Evolutionary conservation across 176 grass and related monocot species (phyloP).

Genomic region (Bromus sterilis): DNA sequence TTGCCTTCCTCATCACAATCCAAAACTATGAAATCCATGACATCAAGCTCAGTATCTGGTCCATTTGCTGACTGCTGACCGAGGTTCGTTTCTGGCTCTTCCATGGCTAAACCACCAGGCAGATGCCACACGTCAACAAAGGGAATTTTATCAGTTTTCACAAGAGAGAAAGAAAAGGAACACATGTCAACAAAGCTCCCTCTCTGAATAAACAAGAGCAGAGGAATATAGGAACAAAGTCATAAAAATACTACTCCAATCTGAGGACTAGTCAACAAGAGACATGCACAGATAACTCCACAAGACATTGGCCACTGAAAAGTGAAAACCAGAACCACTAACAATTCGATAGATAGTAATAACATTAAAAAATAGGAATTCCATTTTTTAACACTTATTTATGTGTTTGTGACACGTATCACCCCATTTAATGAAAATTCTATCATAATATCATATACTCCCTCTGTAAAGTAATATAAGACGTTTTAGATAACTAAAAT

Average conservation of each 20-base stretch:
- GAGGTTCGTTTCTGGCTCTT: not conserved
- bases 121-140: not conserved
- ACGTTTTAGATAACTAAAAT: no score
- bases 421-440: no score
- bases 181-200: not conserved
- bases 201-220: not conserved
- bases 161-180: not conserved
- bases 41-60: constrained; percentile 16
- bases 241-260: not conserved
- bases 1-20: constrained; percentile 11
- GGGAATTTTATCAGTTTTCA: not conserved
- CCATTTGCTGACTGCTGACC: not conserved
- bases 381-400: no score
- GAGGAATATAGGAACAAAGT: not conserved
- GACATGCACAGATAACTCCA: not conserved
- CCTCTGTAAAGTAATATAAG: no score
- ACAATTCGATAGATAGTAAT: not conserved
- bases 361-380: not conserved
- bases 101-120: not conserved
- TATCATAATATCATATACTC: no score
- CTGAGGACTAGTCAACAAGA: not conserved
- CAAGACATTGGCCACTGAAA: not conserved
- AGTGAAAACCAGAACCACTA: not conserved
- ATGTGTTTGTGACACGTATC: no score
- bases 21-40: constrained; percentile 22